Conservation (phyloP, 495 filamentous ascomycete genomes). For the Penicillium daleae region DNA sequence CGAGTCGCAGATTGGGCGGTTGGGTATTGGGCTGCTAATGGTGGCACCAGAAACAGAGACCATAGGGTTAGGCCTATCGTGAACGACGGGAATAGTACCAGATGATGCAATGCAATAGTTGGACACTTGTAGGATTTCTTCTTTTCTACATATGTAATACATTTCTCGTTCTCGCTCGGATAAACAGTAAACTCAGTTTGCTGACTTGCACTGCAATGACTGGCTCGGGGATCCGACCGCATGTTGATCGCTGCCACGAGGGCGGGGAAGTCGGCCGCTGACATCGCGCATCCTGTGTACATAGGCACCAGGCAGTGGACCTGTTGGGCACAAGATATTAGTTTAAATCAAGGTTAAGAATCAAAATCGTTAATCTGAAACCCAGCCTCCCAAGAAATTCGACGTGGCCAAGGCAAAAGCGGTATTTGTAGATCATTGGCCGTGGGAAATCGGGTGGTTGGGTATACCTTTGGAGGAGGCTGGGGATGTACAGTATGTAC, state of each 20-base stretch:
- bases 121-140: neutral
- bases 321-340: conserved; percentile 7
- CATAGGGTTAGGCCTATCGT: neutral
- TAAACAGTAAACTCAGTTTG: neutral
- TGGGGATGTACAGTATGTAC: conserved; percentile 33
- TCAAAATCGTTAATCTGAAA: conserved; percentile 22
- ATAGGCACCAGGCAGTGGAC: conserved; percentile 16
- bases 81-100: neutral
- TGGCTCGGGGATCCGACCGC: conserved; percentile 20
- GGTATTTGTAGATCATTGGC: conserved; percentile 24
- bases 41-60: conserved; percentile 6
- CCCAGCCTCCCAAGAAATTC: conserved; percentile 28
- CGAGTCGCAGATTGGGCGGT: neutral
- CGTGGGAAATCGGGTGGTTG: conserved; percentile 51
- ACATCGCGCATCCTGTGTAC: conserved; percentile 2
- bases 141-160: neutral
- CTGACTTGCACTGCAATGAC: neutral
- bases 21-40: conserved; percentile 19
- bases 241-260: conserved; percentile 25
- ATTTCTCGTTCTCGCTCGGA: neutral
- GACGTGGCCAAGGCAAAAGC: conserved; percentile 3
- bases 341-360: conserved; percentile 7
- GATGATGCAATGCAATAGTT: neutral
- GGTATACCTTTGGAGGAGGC: conserved; percentile 43
- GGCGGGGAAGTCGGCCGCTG: conserved; percentile 13